Evolutionary conservation across 768 basidiomycete genomes (phyloP), one percentile per base, ranked within the genome.

Genomic region (Porpolomopsis calyptriformis): DNA sequence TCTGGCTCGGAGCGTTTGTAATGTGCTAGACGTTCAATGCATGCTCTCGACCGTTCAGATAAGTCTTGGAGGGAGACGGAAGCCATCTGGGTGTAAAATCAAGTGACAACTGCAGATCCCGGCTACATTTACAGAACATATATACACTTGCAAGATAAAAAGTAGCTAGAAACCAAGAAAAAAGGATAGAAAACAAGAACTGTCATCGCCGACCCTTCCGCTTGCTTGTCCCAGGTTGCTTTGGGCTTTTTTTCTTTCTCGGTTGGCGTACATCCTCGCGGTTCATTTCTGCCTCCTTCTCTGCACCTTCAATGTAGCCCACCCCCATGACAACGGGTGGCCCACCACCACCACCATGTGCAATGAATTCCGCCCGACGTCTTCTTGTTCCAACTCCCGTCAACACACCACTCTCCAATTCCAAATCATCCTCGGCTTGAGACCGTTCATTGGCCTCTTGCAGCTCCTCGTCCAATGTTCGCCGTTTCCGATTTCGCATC

Each of bases 271-370:
- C 54, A 34, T 55, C 56, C 31, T 41, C 48, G 35, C 44, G 49
- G 9, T 33, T 44, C 8, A 20, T 54, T 12, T 55, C 61, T 10
- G 55, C 60, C 6, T 60, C 57, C 11, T 64, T 66, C 14, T 66
- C 62, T 0, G 61, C 77, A n/a, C 74, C 80, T 36, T 73, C 71
- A 4, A 82, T 73, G 53, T 80, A 80, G 3, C 82, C 83, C 22
- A 67, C 73, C 6, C 78, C 81, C 76, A 85, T 79, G 48, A 78
- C 77, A 9, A 89, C 79, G 1, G 85, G 80, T 1, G 57, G 48
- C 1, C 86, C 86, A 19, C 80, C 84, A 8, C 73, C 84, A 1
- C 86, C 85, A 10, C 85, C 85, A 54, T 77, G 80, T 3, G 82
- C 80, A 18, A 87, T 64, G 51, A 86, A 89, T 1, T 82, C 81